phyloP scores from a whole-genome alignment of 768 basidiomycete genomes.

The Hypsizygus marmoreus region DNA sequence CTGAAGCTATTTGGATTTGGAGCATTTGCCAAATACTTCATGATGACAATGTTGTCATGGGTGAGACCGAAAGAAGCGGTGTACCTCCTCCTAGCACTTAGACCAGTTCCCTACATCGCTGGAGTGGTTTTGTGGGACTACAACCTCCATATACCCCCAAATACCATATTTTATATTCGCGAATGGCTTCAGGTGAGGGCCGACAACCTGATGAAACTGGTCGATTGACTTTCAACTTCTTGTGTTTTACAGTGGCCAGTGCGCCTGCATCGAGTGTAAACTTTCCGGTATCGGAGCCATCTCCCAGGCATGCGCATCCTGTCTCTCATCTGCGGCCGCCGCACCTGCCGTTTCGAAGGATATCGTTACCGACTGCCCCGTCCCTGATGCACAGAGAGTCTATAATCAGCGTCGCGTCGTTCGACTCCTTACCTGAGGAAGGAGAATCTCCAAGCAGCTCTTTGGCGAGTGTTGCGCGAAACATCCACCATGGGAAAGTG shows the following conservation, averaged over 20 bases:
- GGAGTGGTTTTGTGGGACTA: too few relatives aligned
- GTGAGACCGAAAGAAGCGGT: too few relatives aligned
- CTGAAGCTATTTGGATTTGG: too few relatives aligned
- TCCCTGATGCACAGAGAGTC: constrained; percentile 61
- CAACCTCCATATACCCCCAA: neutral
- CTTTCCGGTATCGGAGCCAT: constrained; percentile 29
- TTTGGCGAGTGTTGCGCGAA: constrained; percentile 34
- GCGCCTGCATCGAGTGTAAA: constrained; percentile 22
- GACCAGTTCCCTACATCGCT: too few relatives aligned
- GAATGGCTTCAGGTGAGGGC: constrained; percentile 7
- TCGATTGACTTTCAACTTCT: neutral
- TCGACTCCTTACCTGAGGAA: constrained; percentile 70
- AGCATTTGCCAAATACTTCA: too few relatives aligned
- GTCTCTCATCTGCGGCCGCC: constrained; percentile 40
- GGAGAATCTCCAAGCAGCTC: constrained; percentile 24
- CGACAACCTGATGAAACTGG: neutral
- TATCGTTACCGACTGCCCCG: constrained; percentile 58
- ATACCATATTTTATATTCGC: neutral
- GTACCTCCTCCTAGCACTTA: too few relatives aligned
- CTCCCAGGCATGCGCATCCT: constrained; percentile 17
- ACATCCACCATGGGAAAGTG: constrained; percentile 26
- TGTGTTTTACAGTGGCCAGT: constrained; percentile 5
- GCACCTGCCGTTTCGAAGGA: constrained; percentile 63
- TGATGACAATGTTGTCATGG: too few relatives aligned
- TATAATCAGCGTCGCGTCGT: constrained; percentile 69